Base-by-base conservation (phyloP, 169 alveolate species). In the Cryptosporidium parvum region DNA sequence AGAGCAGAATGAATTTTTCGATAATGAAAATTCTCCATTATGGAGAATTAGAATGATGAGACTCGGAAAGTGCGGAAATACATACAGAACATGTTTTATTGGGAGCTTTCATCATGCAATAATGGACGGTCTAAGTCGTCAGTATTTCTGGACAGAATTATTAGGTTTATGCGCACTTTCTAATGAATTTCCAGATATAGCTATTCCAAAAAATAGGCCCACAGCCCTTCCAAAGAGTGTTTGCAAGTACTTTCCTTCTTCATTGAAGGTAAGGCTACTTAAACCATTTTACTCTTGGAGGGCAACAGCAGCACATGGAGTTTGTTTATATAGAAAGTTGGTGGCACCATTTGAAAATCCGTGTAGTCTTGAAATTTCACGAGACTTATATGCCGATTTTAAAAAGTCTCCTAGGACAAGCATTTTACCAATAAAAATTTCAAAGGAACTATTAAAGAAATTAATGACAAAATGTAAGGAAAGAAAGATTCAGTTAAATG, bases 71-170 rank as follows among this genome's bases (percentile, higher is more conserved):
- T 10, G n/a, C 14, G 68, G 44, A 21, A 45, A 51, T 61, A 21
- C 16, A 26, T 89, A 73, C 45, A 75, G 93, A 51, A 87, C 94
- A 26, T 85, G 91, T 69, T 68, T 92, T n/a, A 31, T 92, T 51
- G 94, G 92, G 2, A 75, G 91, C 16, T 92, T 92, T 44, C 94
- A 92, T 39, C 94, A 92, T 86, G 87, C 94, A 69, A 75, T 86
- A 39, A 86, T 92, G 80, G 94, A 92, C 52, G 94, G 94, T 44
- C 51, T 92, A 18, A 86, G 93, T 70, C 75, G 94, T 26, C 91
- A 92, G 62, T 69, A 92, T 26, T 92, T 92, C 56, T 92, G 94
- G 94, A 91, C 91, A 14, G 94, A 92, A 37, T 65, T 80, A 9
- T 58, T 80, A 12, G 89, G 89, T 9, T 80, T 80, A 65, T 80